Evolutionary conservation across 2,329 filamentous ascomycete species (phyloP).

Genomic region (Coniochaeta ligniaria): DNA sequence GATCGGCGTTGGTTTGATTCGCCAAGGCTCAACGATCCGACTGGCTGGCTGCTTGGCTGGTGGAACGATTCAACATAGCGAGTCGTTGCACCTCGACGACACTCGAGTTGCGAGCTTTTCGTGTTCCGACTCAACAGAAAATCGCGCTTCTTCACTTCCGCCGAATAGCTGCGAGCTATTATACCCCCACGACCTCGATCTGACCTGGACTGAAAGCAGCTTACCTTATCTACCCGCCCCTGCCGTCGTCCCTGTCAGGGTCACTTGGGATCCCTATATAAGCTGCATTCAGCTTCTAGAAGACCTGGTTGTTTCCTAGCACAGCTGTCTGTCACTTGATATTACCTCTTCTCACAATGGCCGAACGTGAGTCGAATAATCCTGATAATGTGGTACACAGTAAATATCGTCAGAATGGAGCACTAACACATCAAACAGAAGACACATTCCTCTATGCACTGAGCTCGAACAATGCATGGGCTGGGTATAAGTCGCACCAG

Average conservation of each 20-base stretch:
- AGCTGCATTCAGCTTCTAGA: neutral
- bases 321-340: neutral
- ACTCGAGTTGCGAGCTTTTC: neutral
- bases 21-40: neutral
- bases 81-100: neutral
- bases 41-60: neutral
- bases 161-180: neutral
- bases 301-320: neutral
- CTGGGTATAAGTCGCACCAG: constrained; percentile 53
- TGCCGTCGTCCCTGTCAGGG: neutral
- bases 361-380: constrained; percentile 1
- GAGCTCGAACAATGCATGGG: constrained; percentile 65
- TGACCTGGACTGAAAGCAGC: neutral
- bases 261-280: neutral
- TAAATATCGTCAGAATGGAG: neutral
- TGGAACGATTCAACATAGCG: neutral
- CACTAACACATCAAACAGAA: constrained; percentile 22
- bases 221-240: neutral
- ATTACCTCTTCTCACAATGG: neutral
- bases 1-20: neutral
- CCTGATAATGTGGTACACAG: neutral
- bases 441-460: constrained; percentile 57
- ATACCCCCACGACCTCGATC: neutral
- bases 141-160: neutral
- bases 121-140: neutral